phyloP scores from a whole-genome alignment of 2,329 filamentous ascomycete species.

The Stagonosporopsis vannaccii region DNA sequence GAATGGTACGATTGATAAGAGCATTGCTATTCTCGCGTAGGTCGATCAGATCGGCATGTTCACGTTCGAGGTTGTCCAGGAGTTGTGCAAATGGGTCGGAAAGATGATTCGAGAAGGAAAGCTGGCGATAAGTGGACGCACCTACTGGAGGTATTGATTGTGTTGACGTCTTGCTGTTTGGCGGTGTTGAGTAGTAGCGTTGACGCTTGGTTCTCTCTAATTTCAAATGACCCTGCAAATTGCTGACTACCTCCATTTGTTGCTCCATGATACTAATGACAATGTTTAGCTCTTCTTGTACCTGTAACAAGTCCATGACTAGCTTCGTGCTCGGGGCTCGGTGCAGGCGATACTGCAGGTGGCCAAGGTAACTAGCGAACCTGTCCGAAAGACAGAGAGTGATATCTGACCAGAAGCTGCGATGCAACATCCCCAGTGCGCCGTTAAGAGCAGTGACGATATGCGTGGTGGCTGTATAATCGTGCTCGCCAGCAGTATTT shows the following conservation, averaged over 20 bases:
- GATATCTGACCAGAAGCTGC: conserved; percentile 54
- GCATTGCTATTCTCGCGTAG: conserved; percentile 54
- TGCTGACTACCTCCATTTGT: conserved; percentile 49
- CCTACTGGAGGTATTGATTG: conserved; percentile 30
- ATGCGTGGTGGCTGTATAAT: conserved; percentile 51
- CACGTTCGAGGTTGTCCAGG: conserved; percentile 51
- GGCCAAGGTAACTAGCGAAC: conserved; percentile 53
- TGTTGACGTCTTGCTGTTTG: conserved; percentile 18
- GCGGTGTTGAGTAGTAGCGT: conserved; percentile 18
- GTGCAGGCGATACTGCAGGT: conserved; percentile 54
- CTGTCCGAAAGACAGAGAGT: conserved; percentile 52
- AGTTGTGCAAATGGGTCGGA: conserved; percentile 50
- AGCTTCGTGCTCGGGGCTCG: conserved; percentile 53
- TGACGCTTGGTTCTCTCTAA: conserved; percentile 5
- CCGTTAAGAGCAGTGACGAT: conserved; percentile 50
- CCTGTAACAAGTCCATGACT: conserved; percentile 55
- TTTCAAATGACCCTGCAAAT: conserved; percentile 32
- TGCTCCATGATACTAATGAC: conserved; percentile 54
- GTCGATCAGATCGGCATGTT: conserved; percentile 51
- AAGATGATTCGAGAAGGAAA: conserved; percentile 45
- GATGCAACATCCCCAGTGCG: conserved; percentile 53
- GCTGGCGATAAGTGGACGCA: conserved; percentile 48
- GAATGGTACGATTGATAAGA: conserved; percentile 53
- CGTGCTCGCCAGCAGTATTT: conserved; percentile 38
- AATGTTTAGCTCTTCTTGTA: conserved; percentile 55